These are phyloP conservation scores for Solanum neorickii DNA, from an alignment of 257 asterid genomes.

Conservation along the genomic window DNA sequence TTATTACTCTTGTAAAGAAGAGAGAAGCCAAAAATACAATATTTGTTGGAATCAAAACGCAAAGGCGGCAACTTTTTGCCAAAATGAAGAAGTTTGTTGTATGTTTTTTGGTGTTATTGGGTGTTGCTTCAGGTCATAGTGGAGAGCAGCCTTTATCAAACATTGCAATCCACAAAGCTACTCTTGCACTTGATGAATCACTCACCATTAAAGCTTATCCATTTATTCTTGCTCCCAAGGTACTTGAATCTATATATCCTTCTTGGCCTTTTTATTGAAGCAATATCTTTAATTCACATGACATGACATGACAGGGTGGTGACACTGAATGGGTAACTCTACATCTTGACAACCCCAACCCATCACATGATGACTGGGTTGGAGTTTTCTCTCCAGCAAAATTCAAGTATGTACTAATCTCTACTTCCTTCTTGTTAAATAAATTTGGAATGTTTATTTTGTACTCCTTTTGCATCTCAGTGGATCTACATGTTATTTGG, in stretches of 20 bases:
- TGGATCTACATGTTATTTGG: constrained; percentile 50
- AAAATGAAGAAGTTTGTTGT: neutral
- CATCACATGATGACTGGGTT: constrained; percentile 75
- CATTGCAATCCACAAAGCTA: constrained; percentile 53
- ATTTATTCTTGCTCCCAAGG: constrained; percentile 51
- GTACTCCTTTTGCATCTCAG: constrained; percentile 24
- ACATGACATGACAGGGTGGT: constrained; percentile 47
- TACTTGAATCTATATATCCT: neutral
- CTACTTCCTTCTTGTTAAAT: neutral
- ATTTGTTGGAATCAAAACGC: neutral
- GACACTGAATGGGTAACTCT: constrained; percentile 53
- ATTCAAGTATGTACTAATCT: constrained; percentile 44
- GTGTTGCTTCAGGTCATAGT: constrained; percentile 20
- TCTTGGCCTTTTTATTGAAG: no score
- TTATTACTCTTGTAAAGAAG: neutral
- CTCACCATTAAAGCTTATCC: constrained; percentile 60
- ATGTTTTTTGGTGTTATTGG: neutral
- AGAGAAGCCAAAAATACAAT: neutral
- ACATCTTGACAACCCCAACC: constrained; percentile 34
- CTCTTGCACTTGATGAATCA: constrained; percentile 32
- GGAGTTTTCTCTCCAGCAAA: constrained; percentile 92
- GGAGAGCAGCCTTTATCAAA: constrained; percentile 78
- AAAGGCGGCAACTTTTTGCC: neutral
- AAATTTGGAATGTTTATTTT: neutral
- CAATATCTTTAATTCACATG: neutral